Evolutionary conservation across 306 rosid species (phyloP).

Genomic region (Lotus japonicus): DNA sequence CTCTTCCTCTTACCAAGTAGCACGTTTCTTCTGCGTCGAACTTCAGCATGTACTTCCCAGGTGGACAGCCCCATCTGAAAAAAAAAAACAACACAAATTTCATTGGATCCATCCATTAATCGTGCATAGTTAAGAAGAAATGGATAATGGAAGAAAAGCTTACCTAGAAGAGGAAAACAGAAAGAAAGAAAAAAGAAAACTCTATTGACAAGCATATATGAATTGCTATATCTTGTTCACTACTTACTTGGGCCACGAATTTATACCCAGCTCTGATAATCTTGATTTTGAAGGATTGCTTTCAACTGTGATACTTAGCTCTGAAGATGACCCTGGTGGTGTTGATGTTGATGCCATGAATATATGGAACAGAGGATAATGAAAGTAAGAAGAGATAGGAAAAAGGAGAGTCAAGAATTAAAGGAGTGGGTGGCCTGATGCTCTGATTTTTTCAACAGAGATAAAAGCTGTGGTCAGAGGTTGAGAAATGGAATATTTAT

Average conservation of each 20-base stretch:
- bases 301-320: constrained; percentile 44
- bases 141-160: no score
- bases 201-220: no score
- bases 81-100: background rate
- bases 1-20: constrained; percentile 65
- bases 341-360: constrained; percentile 39
- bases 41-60: constrained; percentile 69
- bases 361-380: background rate
- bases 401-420: no score
- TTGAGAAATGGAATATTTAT: constrained; percentile 19
- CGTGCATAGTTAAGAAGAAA: no score
- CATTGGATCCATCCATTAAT: background rate
- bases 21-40: constrained; percentile 75
- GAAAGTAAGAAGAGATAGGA: background rate
- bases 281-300: constrained; percentile 55
- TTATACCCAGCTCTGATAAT: constrained; percentile 49
- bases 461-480: background rate
- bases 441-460: background rate
- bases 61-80: constrained; percentile 75
- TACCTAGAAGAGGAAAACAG: background rate
- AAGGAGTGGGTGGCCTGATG: constrained; percentile 24
- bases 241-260: constrained; percentile 72
- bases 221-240: no score
- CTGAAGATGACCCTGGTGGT: constrained; percentile 24
- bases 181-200: background rate